These are phyloP conservation scores for Rusavskia elegans DNA, from an alignment of 495 filamentous ascomycete species.

Conservation along the genomic window DNA sequence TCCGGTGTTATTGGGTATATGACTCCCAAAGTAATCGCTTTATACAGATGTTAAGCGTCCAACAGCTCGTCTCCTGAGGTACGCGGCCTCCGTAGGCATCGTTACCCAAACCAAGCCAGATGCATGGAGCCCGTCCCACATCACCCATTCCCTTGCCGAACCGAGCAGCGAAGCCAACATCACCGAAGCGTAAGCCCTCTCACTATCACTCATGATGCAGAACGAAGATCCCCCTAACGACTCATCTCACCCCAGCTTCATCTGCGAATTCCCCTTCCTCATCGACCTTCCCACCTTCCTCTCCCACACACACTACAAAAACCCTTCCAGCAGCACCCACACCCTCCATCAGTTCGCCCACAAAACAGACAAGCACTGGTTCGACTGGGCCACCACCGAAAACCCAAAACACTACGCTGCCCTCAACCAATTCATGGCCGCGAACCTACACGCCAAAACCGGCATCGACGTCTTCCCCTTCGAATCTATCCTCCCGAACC, in stretches of 20 bases:
- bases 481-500: neutral
- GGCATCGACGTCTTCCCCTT: conserved; percentile 1
- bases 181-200: conserved; percentile 16
- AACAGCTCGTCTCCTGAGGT: conserved; percentile 28
- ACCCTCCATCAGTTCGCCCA: neutral
- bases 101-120: conserved; percentile 23
- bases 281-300: conserved; percentile 25
- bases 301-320: conserved; percentile 21
- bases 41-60: too few relatives aligned
- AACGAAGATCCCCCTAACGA: neutral
- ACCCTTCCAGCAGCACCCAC: conserved; percentile 10
- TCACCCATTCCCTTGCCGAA: conserved; percentile 20
- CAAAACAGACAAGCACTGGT: conserved; percentile 9
- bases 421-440: conserved; percentile 8
- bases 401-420: conserved; percentile 19
- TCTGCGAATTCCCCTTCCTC: conserved; percentile 15
- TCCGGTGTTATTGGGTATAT: neutral
- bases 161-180: conserved; percentile 17
- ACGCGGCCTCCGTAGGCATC: conserved; percentile 22
- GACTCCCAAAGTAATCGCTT: too few relatives aligned
- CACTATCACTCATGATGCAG: neutral
- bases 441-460: neutral
- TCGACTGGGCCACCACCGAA: conserved; percentile 9
- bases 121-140: conserved; percentile 18
- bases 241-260: conserved; percentile 15